phyloP scores from a whole-genome alignment of 2,329 filamentous ascomycete genomes.

The Tympanopsis confertula region DNA sequence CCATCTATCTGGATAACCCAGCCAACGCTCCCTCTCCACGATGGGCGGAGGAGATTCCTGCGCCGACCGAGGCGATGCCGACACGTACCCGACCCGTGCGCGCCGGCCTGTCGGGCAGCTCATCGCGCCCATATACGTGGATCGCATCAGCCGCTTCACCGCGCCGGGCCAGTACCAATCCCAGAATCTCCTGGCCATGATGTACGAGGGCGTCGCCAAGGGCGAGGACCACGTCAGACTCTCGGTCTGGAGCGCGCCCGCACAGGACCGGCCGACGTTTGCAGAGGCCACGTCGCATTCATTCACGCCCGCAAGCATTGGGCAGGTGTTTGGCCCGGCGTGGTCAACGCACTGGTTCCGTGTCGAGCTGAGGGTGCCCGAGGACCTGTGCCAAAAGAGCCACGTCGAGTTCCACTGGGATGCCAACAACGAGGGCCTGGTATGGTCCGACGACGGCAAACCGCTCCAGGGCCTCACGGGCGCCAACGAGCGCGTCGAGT shows the following conservation, averaged over 20 bases:
- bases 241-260: slow-evolving; percentile 47
- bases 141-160: slow-evolving; percentile 47
- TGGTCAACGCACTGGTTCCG: slow-evolving; percentile 67
- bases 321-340: slow-evolving; percentile 51
- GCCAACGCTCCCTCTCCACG: too few species aligned
- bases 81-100: too few species aligned
- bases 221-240: slow-evolving; percentile 46
- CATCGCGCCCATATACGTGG: slow-evolving; percentile 48
- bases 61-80: too few species aligned
- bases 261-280: slow-evolving; percentile 48
- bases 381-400: slow-evolving; percentile 39
- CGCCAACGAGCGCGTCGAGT: slow-evolving; percentile 49
- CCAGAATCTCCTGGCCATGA: slow-evolving; percentile 39
- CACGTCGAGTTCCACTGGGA: slow-evolving; percentile 60
- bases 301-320: slow-evolving; percentile 43
- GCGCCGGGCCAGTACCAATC: slow-evolving; percentile 39
- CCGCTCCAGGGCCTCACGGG: slow-evolving; percentile 56
- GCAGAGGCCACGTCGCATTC: slow-evolving; percentile 38
- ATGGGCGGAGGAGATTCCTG: too few species aligned
- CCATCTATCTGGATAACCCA: too few species aligned
- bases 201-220: slow-evolving; percentile 39
- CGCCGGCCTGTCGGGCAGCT: slow-evolving; percentile 44
- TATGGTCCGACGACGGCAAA: slow-evolving; percentile 51
- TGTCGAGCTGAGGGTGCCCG: slow-evolving; percentile 44
- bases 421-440: slow-evolving; percentile 51